Evolutionary conservation across 805 yeast species (phyloP).

Genomic region (Hanseniaspora pseudoguilliermondii): DNA sequence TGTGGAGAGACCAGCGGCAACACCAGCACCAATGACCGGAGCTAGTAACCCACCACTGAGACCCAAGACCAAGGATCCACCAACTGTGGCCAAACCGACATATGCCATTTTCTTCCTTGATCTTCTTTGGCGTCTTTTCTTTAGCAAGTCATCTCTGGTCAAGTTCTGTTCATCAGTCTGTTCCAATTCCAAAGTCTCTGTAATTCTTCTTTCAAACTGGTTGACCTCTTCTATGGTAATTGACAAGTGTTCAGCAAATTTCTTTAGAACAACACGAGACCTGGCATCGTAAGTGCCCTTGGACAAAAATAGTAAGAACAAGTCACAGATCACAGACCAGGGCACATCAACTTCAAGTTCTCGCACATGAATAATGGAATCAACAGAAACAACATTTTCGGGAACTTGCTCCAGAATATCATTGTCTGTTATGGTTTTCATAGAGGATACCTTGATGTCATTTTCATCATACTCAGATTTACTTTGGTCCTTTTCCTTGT

Average conservation of each 20-base stretch:
- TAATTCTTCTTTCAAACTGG: conserved; percentile 82
- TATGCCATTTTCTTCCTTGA: conserved; percentile 61
- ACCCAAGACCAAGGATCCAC: conserved; percentile 90
- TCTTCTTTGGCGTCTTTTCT: conserved; percentile 54
- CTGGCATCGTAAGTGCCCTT: conserved; percentile 84
- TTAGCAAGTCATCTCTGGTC: conserved; percentile 59
- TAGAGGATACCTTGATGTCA: conserved; percentile 4
- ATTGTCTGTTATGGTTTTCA: neutral
- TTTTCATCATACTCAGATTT: conserved; percentile 13
- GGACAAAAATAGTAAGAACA: conserved; percentile 64
- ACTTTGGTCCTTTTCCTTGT: conserved; percentile 13
- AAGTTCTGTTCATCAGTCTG: conserved; percentile 62
- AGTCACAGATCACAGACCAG: conserved; percentile 90
- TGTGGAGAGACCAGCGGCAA: conserved; percentile 93
- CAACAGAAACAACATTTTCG: conserved; percentile 22
- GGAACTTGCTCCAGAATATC: conserved; percentile 6
- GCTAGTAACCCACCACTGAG: conserved; percentile 90
- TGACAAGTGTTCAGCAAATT: conserved; percentile 51
- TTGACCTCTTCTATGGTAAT: conserved; percentile 55
- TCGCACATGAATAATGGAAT: conserved; percentile 26
- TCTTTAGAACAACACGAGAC: conserved; percentile 63
- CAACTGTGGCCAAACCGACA: conserved; percentile 89
- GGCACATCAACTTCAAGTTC: conserved; percentile 57
- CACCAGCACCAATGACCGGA: conserved; percentile 96
- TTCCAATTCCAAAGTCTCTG: conserved; percentile 81